phyloP scores from a whole-genome alignment of 1,284 basidiomycete genomes.

The Butyriboletus appendiculatus region DNA sequence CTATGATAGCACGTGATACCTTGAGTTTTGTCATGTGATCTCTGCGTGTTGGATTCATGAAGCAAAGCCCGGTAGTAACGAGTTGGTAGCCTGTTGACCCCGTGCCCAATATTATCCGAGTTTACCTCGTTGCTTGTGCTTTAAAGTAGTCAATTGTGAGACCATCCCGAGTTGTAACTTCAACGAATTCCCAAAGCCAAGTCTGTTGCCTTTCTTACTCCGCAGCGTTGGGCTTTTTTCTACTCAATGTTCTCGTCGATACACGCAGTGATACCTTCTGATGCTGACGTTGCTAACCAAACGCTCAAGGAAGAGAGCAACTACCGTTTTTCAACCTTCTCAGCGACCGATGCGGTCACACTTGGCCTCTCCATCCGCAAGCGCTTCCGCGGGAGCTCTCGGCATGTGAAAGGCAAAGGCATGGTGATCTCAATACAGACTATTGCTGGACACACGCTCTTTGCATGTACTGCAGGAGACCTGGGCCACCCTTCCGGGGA shows the following conservation, averaged over 20 bases:
- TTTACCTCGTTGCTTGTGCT: slow-evolving; percentile 2
- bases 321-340: slow-evolving; percentile 72
- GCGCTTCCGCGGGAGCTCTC: slow-evolving; percentile 69
- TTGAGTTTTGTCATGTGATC: slow-evolving; percentile 34
- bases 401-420: slow-evolving; percentile 75
- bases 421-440: slow-evolving; percentile 76
- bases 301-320: slow-evolving; percentile 65
- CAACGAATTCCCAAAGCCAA: neutral
- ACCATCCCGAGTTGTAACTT: neutral
- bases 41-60: neutral
- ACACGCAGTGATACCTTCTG: slow-evolving; percentile 60
- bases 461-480: slow-evolving; percentile 80
- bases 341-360: slow-evolving; percentile 74
- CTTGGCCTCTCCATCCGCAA: slow-evolving; percentile 78
- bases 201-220: slow-evolving; percentile 8
- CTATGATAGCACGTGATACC: slow-evolving; percentile 18
- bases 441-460: slow-evolving; percentile 74
- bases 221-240: slow-evolving; percentile 1
- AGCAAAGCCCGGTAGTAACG: neutral
- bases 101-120: too few species aligned
- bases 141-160: neutral
- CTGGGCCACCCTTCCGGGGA: slow-evolving; percentile 61
- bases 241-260: slow-evolving; percentile 52
- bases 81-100: too few species aligned
- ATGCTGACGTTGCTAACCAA: slow-evolving; percentile 71